phyloP scores from a whole-genome alignment of 2,329 filamentous ascomycete species.

The Fusarium newnesense region DNA sequence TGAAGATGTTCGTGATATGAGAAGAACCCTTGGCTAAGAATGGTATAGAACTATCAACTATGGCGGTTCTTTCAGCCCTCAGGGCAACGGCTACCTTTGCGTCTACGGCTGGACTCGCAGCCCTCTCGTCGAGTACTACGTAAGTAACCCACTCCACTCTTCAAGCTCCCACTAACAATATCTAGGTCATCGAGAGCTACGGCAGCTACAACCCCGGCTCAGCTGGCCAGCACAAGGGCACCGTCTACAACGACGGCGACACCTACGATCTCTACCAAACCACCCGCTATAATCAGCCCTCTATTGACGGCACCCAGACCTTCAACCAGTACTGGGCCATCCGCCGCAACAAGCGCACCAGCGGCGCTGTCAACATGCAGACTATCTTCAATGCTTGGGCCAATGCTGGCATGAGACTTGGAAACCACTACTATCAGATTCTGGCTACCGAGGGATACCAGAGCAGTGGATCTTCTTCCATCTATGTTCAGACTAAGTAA shows the following conservation, averaged over 20 bases:
- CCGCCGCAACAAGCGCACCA: slow-evolving; percentile 14
- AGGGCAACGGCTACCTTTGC: slow-evolving; percentile 15
- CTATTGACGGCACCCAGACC: neutral
- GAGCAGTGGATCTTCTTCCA: slow-evolving; percentile 15
- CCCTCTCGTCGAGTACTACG: slow-evolving; percentile 20
- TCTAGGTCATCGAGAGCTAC: slow-evolving; percentile 2
- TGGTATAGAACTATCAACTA: slow-evolving; percentile 10
- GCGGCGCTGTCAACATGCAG: slow-evolving; percentile 18
- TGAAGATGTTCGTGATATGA: accelerated
- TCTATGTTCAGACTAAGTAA: slow-evolving; percentile 18
- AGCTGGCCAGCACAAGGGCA: slow-evolving; percentile 5
- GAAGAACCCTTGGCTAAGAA: neutral
- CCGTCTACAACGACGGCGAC: slow-evolving; percentile 15
- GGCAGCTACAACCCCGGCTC: neutral
- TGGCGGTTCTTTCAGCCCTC: slow-evolving; percentile 8
- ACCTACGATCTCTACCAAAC: slow-evolving; percentile 13
- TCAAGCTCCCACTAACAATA: accelerated
- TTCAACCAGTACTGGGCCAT: slow-evolving; percentile 26
- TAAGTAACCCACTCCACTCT: accelerated
- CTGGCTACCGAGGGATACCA: slow-evolving; percentile 20
- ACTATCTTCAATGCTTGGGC: slow-evolving; percentile 15
- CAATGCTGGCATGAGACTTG: slow-evolving; percentile 7
- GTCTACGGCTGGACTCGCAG: slow-evolving; percentile 18
- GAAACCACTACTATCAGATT: slow-evolving; percentile 22
- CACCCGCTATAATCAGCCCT: slow-evolving; percentile 2